Conservation (phyloP, 768 basidiomycete species). For the Russula sp. region DNA sequence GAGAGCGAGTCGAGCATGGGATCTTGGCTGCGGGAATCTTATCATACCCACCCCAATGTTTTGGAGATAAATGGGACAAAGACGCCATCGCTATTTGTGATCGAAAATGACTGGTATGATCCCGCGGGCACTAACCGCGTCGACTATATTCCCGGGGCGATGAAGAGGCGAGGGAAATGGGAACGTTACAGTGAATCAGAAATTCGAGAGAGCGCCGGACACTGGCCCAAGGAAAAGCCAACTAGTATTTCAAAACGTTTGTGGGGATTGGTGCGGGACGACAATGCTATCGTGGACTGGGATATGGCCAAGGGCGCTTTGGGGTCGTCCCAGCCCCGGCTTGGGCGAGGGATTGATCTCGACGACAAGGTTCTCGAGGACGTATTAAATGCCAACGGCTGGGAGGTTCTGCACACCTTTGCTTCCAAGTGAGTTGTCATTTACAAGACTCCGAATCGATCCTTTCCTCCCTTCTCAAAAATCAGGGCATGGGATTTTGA, state of each 20-base stretch:
- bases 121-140: conserved; percentile 32
- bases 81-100: conserved; percentile 28
- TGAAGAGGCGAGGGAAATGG: conserved; percentile 31
- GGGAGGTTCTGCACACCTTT: conserved; percentile 36
- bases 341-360: conserved; percentile 10
- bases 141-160: conserved; percentile 29
- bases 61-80: conserved; percentile 21
- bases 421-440: conserved; percentile 33
- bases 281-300: not conserved
- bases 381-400: conserved; percentile 34
- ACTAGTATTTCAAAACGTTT: not conserved
- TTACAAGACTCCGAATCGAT: not conserved
- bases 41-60: conserved; percentile 27
- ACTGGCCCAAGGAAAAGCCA: not conserved
- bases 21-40: conserved; percentile 32
- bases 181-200: conserved; percentile 17
- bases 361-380: conserved; percentile 27
- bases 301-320: not conserved
- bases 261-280: not conserved
- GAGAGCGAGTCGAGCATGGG: conserved; percentile 33
- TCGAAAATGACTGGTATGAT: conserved; percentile 38
- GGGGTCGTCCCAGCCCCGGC: not conserved
- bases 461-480: too few species aligned
- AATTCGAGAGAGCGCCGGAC: conserved; percentile 13
- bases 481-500: conserved; percentile 33